Evolutionary conservation across 2,329 filamentous ascomycete species (phyloP), one percentile per base, ranked within the genome.

Genomic region (Samsoniella hepiali): DNA sequence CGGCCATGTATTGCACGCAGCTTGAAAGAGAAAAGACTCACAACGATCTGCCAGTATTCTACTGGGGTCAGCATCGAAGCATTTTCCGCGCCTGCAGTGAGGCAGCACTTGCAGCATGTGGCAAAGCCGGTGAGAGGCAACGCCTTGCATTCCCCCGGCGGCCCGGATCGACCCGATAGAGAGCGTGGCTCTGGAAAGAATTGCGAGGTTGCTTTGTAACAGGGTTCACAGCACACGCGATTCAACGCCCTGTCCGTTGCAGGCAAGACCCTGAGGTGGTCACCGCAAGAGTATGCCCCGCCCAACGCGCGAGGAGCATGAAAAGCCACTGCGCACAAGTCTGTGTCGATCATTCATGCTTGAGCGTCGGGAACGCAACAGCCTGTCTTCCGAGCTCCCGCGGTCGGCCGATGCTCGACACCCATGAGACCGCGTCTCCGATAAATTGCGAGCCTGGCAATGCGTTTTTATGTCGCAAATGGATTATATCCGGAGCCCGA

Each of bases 331-430:
- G 17, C 10, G 7, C 31, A 32, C 31, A 29, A 13, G 13, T 57
- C 29, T n/a, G 40, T 58, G 56, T n/a, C 32, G 44, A 49, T 58
- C 56, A 29, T 58, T 29, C 32, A 36, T 47, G 31, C 29, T 56
- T 31, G 42, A 58, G 42, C 40, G n/a, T 32, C 32, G 29, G 44
- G 44, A 49, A 10, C n/a, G 11, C 44, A 36, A 22, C 5, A 27
- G 42, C 56, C 6, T 49, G 44, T 40, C 42, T 58, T 49, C 44
- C 56, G 56, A 32, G 22, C 36, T 44, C 38, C 32, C 15, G 54
- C 38, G 27, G 27, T 13, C 45, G 45, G 44, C n/a, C 44, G 56
- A 58, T 58, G 31, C n/a, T 38, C 40, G 38, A 44, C 53, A 44
- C 38, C n/a, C 13, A 29, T 10, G 2, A n/a, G n/a, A 17, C n/a